These are phyloP conservation scores for Escallonia herrerae DNA, from an alignment of 129 eudicot genomes.

Conservation along the genomic window DNA sequence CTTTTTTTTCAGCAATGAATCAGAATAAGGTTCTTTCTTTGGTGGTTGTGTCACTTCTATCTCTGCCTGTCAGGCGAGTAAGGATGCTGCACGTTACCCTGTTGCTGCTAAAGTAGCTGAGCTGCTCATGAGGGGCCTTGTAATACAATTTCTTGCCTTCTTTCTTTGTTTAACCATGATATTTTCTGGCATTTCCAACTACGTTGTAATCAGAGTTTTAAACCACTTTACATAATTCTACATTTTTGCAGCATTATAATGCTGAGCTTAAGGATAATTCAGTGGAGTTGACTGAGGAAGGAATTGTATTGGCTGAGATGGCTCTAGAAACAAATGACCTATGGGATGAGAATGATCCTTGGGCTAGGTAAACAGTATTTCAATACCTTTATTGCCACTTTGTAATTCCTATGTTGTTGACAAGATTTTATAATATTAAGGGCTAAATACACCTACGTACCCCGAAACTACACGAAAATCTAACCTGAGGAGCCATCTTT, in stretches of 20 bases:
- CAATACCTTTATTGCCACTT: not conserved
- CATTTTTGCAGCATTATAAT: constrained; percentile 69
- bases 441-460: too few species aligned
- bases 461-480: too few species aligned
- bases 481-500: too few species aligned
- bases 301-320: constrained; percentile 82
- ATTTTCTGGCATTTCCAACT: not conserved
- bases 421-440: too few species aligned
- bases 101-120: constrained; percentile 99
- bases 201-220: not conserved
- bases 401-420: not conserved
- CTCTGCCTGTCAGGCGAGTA: constrained; percentile 58
- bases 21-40: too few species aligned
- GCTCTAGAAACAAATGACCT: constrained; percentile 91
- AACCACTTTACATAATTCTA: not conserved
- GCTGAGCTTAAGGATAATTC: constrained; percentile 92
- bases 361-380: constrained; percentile 68
- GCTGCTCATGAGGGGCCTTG: constrained; percentile 72
- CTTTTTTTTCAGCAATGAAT: not conserved
- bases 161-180: not conserved
- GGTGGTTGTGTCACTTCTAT: not conserved
- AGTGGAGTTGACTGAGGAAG: constrained; percentile 92
- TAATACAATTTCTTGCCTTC: constrained; percentile 19
- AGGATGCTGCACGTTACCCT: constrained; percentile 92
- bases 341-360: constrained; percentile 98